These are phyloP conservation scores for Pichia gijzeniarum DNA, from an alignment of 805 yeast genomes.

Conservation along the genomic window DNA sequence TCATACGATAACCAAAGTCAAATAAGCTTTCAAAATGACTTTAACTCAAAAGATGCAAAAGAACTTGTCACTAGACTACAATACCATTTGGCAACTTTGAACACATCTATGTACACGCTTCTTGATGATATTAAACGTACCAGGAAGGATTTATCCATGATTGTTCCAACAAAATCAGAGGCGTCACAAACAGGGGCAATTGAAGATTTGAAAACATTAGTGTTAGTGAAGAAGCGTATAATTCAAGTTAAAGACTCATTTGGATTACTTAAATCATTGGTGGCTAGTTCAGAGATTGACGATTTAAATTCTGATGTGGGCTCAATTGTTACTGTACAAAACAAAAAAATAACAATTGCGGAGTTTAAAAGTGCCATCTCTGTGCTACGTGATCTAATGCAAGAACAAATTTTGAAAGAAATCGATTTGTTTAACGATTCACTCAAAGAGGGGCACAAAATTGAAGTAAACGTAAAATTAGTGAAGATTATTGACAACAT, in stretches of 20 bases:
- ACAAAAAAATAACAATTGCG: constrained; percentile 18
- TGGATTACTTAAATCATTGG: constrained; percentile 37
- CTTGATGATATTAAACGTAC: constrained; percentile 40
- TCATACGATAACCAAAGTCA: constrained; percentile 4
- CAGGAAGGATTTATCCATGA: constrained; percentile 20
- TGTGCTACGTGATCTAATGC: constrained; percentile 40
- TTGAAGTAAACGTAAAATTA: constrained; percentile 25
- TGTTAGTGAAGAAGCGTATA: constrained; percentile 40
- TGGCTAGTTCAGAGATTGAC: constrained; percentile 18
- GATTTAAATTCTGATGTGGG: not conserved
- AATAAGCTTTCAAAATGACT: not conserved
- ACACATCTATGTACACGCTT: constrained; percentile 51
- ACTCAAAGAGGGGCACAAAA: not conserved
- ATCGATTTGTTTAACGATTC: constrained; percentile 21
- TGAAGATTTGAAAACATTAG: constrained; percentile 38
- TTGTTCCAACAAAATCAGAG: constrained; percentile 7
- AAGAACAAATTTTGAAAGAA: constrained; percentile 33
- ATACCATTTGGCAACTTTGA: constrained; percentile 56
- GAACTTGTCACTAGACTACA: constrained; percentile 49
- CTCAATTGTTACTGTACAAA: not conserved
- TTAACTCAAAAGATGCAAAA: constrained; percentile 3
- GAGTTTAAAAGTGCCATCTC: constrained; percentile 34
- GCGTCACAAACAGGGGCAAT: constrained; percentile 18
- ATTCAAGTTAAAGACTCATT: constrained; percentile 32
- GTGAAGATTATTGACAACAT: constrained; percentile 41